Base-by-base conservation (phyloP, 129 eudicot genomes). In the Flaveria bidentis region DNA sequence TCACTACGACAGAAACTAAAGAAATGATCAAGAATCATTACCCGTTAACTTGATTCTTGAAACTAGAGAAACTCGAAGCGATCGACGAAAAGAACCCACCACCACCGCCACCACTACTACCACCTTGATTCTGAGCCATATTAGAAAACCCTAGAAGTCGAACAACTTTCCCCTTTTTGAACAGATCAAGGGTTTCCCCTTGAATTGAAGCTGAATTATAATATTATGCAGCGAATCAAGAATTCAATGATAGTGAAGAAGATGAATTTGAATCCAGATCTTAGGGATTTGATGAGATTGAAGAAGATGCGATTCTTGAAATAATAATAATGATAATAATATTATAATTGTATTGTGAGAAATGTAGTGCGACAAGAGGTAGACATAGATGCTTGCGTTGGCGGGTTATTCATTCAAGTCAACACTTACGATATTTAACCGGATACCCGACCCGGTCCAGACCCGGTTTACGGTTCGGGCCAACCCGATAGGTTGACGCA, bases 1-100 rank as follows among this genome's bases (percentile, higher is more conserved):
- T 69, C 60, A 58, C 18, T n/a, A 44, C 36, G 41, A 49, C 6
- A 69, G 12, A 60, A 63, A 11, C 2, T 36, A 63, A 6, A 60
- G 49, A 45, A 45, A 23, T 26, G 23, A 58, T 52, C 11, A 2
- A 73, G 39, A 17, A 22, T 22, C 12, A 73, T 60, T 72, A 88
- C 92, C 92, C 92, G 74, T 88, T 88, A 70, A 88, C 92, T 67
- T 80, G 76, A 77, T 72, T 49, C 89, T 82, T 80, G 14, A 83
- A 81, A 81, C 80, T 86, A 36, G 90, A 86, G 55, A 86, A 68
- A 73, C 87, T 81, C 20, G 92, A 88, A 9, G 89, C 89, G 73
- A 88, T 70, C 62, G 89, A 83, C 4, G 89, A 68, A 73, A 88
- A 88, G 75, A 88, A 88, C 1, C 91, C 88, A 65, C 86, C 88